Conservation (phyloP, 2,329 filamentous ascomycete species). For the Cladophialophora exuberans region DNA sequence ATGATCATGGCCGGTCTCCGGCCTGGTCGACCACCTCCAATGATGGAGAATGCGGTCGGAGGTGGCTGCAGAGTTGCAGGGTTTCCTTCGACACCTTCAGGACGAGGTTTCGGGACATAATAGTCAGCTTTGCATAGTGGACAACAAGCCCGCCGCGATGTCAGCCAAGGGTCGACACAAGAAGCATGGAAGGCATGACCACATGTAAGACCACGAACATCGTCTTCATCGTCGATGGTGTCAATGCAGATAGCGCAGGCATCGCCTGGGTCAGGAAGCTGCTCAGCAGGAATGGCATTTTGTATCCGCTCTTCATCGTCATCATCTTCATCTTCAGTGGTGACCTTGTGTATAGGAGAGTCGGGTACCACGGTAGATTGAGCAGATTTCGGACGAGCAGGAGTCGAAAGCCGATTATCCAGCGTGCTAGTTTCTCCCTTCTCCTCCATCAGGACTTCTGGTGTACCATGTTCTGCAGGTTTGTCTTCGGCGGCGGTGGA, state of each 20-base stretch:
- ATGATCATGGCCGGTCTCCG: conserved; percentile 41
- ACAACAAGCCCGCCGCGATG: conserved; percentile 89
- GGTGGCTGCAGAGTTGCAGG: conserved; percentile 13
- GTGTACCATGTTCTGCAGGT: conserved; percentile 18
- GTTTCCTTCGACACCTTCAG: conserved; percentile 50
- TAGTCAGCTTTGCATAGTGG: conserved; percentile 98
- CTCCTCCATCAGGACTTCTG: conserved; percentile 28
- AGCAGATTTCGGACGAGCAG: conserved; percentile 23
- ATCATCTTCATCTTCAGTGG: conserved; percentile 68
- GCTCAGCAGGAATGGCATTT: conserved; percentile 77
- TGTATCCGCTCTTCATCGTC: conserved; percentile 80
- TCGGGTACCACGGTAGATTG: conserved; percentile 30
- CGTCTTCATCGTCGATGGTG: conserved; percentile 89
- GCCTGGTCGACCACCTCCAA: conserved; percentile 42
- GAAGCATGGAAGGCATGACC: conserved; percentile 98
- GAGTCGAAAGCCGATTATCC: conserved; percentile 23
- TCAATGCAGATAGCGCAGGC: conserved; percentile 97
- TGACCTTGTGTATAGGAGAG: conserved; percentile 48
- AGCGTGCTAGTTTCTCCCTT: conserved; percentile 30
- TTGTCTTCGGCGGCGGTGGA: conserved; percentile 22
- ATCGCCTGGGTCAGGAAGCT: conserved; percentile 81
- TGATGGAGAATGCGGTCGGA: conserved; percentile 35
- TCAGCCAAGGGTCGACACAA: conserved; percentile 96
- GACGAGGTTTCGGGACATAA: conserved; percentile 87
- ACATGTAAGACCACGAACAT: conserved; percentile 89